A percentile compares a stretch with the other conserved stretches of the same genome.
Conservation (phyloP, 257 asterid genomes). For the Scutellaria barbata region DNA sequence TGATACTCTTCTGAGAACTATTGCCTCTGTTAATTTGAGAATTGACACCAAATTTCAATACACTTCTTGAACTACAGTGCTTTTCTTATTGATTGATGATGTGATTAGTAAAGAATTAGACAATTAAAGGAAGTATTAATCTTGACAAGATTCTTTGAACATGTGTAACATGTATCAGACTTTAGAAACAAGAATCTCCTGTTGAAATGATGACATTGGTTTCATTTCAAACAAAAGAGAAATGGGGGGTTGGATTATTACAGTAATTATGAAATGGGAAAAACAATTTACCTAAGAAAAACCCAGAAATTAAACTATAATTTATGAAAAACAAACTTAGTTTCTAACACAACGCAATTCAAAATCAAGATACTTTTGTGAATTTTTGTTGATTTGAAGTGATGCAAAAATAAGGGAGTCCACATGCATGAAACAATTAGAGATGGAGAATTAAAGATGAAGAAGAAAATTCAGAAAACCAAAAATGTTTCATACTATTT, state of each 20-base stretch:
- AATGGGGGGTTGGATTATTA: background rate
- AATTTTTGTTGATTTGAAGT: background rate
- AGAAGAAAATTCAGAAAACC: background rate
- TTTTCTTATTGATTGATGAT: background rate
- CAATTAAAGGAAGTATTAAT: background rate
- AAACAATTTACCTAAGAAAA: background rate
- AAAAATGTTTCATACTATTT: background rate
- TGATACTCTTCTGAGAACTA: conserved; percentile 8
- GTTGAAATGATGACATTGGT: conserved; percentile 6
- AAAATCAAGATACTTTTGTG: background rate
- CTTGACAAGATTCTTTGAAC: background rate
- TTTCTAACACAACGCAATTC: background rate
- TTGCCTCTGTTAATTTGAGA: conserved; percentile 28
- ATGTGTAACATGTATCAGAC: conserved; percentile 10
- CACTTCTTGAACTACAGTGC: background rate
- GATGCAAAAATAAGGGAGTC: background rate
- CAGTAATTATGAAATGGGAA: background rate
- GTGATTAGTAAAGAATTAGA: too few species aligned
- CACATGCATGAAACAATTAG: conserved; percentile 25
- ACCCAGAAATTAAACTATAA: background rate
- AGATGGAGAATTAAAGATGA: background rate
- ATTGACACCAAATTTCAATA: conserved; percentile 30
- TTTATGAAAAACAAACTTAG: background rate
- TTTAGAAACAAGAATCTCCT: conserved; percentile 25
- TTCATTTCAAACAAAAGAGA: conserved; percentile 20